Conservation (phyloP, 129 eudicot species). For the Chrysanthemum makinoi region DNA sequence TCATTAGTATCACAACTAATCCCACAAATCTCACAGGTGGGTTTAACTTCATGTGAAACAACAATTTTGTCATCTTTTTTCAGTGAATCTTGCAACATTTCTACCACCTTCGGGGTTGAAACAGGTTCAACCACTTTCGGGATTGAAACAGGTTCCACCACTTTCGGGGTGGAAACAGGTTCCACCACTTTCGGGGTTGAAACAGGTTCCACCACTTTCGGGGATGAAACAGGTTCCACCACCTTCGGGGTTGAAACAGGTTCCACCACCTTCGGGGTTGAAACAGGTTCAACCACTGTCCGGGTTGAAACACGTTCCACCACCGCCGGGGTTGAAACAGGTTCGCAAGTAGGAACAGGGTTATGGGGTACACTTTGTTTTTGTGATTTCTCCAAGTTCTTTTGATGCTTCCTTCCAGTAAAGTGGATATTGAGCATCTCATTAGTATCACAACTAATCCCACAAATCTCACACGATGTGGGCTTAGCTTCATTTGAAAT, state of each 20-base stretch:
- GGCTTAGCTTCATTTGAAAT: slow-evolving; percentile 9
- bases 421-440: slow-evolving; percentile 14
- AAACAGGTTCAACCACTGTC: no score
- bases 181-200: no score
- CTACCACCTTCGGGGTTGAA: no score
- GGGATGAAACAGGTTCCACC: no score
- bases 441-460: slow-evolving; percentile 21
- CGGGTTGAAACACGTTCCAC: no score
- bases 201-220: no score
- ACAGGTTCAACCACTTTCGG: no score
- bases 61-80: neutral
- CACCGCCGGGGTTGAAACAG: no score
- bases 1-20: slow-evolving; percentile 25
- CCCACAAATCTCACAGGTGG: slow-evolving; percentile 33
- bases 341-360: slow-evolving; percentile 2
- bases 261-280: no score
- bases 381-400: slow-evolving; percentile 26
- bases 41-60: slow-evolving; percentile 14
- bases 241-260: no score
- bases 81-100: neutral
- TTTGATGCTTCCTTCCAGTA: slow-evolving; percentile 27
- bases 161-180: no score
- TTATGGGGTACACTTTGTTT: slow-evolving; percentile 12
- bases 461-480: slow-evolving; percentile 32
- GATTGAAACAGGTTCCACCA: no score